phyloP scores from a whole-genome alignment of 75 land plant species.

The Pinus taeda region DNA sequence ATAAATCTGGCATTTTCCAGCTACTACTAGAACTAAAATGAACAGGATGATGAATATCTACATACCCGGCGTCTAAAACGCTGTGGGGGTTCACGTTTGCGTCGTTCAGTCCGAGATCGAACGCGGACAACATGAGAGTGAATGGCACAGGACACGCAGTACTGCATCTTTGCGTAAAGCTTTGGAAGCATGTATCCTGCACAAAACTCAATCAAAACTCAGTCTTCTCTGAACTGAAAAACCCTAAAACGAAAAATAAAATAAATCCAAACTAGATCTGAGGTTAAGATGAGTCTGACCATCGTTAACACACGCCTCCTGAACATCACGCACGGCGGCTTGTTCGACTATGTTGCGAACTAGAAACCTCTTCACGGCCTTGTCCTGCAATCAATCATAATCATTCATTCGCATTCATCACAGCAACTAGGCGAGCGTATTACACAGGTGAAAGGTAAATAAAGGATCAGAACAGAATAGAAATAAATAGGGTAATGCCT shows the following conservation, averaged over 20 bases:
- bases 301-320: slow-evolving; percentile 27
- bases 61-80: slow-evolving; percentile 50
- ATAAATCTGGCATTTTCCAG: too few relatives aligned
- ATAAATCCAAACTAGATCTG: too few relatives aligned
- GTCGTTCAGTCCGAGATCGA: slow-evolving; percentile 40
- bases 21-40: too few relatives aligned
- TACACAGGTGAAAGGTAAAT: too few relatives aligned
- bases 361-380: slow-evolving; percentile 59
- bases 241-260: too few relatives aligned
- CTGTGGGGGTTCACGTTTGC: slow-evolving; percentile 59
- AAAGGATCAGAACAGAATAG: too few relatives aligned
- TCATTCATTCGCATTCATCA: too few relatives aligned
- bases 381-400: slow-evolving; percentile 27
- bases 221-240: too few relatives aligned
- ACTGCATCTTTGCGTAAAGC: slow-evolving; percentile 69
- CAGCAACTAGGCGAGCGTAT: too few relatives aligned
- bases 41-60: too few relatives aligned
- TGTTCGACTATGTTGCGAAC: slow-evolving; percentile 46
- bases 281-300: too few relatives aligned
- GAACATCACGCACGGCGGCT: slow-evolving; percentile 81
- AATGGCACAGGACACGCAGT: slow-evolving; percentile 64
- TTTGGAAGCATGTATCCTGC: slow-evolving; percentile 47
- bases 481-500: neutral
- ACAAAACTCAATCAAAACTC: too few relatives aligned
- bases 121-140: slow-evolving; percentile 70